Evolutionary conservation across 305 asterid species (phyloP), one percentile per base, ranked within the genome.

Genomic region (Caryopteris hybrid): DNA sequence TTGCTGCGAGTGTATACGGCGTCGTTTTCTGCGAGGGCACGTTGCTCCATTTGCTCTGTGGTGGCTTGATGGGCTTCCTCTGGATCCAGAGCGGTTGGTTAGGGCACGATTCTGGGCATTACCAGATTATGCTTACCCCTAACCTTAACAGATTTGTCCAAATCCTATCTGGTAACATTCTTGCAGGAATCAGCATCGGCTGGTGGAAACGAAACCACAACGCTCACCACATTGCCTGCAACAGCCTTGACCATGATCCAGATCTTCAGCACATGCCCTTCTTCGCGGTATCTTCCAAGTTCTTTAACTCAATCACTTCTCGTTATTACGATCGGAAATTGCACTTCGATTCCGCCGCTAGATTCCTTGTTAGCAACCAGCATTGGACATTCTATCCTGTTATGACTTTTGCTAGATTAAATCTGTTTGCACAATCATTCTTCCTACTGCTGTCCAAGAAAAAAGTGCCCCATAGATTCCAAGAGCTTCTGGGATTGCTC

Each of bases 31-130:
- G 82, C 66, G 67, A 82, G 8, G 84, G 94, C 22, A 17, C 50
- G 0, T 53, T 64, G 68, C 71, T 79, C 13, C 99, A 93, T 65
- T 66, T 89, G 52, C 18, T 88, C 10, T 83, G 83, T 59, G 99
- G 88, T 56, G 83, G 81, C 8, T 4, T 85, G 27, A 84, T 90
- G 90, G 99, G 99, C 25, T 63, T 81, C 12, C 61, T 87, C 0
- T 93, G 99, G 99, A 86, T 90, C 52, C 96, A 90, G 76, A 87
- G 96, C 64, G 99, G 99, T 8, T 93, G 97, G 99, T 25, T 93
- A 14, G 99, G 96, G 12, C 99, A 93, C 51, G 99, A 93, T 76
- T 88, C 97, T 0, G 97, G 96, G 20, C 99, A 93, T 66, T 87
- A 93, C 46, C 86, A 85, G 54, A 68, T 90, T 2, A 90, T 90